These are phyloP conservation scores for Hanseniaspora hatyaiensis DNA, from an alignment of 805 yeast genomes.

Conservation along the genomic window DNA sequence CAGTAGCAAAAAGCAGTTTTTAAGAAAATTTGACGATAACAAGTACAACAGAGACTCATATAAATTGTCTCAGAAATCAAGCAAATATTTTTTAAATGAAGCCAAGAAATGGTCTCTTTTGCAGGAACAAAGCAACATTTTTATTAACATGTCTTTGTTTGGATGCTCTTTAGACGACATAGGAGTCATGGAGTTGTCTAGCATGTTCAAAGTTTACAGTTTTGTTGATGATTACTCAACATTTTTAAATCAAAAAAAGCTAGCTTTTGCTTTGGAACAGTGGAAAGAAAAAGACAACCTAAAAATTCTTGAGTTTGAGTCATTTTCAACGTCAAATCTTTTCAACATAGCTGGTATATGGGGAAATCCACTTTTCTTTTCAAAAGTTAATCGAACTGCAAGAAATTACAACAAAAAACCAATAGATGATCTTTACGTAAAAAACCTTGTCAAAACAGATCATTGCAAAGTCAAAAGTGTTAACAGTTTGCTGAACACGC, in stretches of 20 bases:
- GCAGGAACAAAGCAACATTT: neutral
- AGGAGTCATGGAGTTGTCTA: conserved; percentile 10
- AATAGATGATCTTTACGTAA: conserved; percentile 12
- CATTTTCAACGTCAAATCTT: conserved; percentile 2
- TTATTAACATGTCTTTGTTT: conserved; percentile 9
- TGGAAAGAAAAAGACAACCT: conserved; percentile 9
- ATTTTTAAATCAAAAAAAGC: neutral
- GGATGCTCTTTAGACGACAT: conserved; percentile 15
- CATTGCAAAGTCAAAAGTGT: neutral
- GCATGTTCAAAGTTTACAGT: conserved; percentile 3
- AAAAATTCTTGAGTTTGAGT: conserved; percentile 9
- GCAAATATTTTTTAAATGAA: neutral
- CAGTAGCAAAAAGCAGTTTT: neutral
- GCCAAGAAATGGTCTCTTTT: neutral
- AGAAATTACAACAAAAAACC: conserved; percentile 12
- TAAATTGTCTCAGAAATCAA: conserved; percentile 5
- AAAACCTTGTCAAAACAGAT: conserved; percentile 14
- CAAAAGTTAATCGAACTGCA: neutral
- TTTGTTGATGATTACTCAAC: conserved; percentile 7
- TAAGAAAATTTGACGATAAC: conserved; percentile 15
- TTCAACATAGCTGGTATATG: conserved; percentile 15
- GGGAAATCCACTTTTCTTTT: neutral
- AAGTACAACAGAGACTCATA: conserved; percentile 12
- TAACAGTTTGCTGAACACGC: neutral
- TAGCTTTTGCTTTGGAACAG: neutral